Conservation (phyloP, 1,139 yeast genomes). For the Schizosaccharomyces versatilis region DNA sequence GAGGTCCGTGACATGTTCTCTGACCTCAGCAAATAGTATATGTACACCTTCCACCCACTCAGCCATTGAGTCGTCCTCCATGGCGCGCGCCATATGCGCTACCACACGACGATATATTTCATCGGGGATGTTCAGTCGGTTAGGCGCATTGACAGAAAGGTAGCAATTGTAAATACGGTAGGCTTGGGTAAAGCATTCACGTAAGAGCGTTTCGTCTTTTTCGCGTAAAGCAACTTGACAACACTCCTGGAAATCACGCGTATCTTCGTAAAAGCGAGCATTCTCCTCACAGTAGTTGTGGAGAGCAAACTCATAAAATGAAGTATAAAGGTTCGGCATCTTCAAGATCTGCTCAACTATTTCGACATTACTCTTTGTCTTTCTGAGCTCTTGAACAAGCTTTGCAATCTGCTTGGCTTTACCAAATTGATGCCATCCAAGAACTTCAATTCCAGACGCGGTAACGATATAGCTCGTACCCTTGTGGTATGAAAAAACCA, state of each 20-base stretch:
- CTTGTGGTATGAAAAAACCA: background rate
- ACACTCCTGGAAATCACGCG: background rate
- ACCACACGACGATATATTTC: background rate
- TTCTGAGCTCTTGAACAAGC: background rate
- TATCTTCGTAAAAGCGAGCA: background rate
- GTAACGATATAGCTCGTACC: background rate
- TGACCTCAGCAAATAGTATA: background rate
- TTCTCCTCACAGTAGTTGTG: background rate
- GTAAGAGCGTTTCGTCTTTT: background rate
- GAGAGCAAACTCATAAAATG: background rate
- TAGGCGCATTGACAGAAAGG: background rate
- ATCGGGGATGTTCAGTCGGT: background rate
- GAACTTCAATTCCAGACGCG: background rate
- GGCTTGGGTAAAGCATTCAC: background rate
- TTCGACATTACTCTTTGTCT: background rate
- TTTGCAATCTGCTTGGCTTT: background rate
- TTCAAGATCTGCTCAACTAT: background rate
- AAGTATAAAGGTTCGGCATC: conserved; percentile 4
- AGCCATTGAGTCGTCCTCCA: background rate
- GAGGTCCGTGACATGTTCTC: background rate
- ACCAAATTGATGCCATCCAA: background rate
- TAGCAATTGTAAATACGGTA: background rate
- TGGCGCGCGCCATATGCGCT: background rate
- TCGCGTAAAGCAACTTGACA: background rate
- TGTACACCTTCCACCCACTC: background rate